Evolutionary conservation across 2,329 filamentous ascomycete genomes (phyloP).

Genomic region (Alternaria novae-zelandiae): DNA sequence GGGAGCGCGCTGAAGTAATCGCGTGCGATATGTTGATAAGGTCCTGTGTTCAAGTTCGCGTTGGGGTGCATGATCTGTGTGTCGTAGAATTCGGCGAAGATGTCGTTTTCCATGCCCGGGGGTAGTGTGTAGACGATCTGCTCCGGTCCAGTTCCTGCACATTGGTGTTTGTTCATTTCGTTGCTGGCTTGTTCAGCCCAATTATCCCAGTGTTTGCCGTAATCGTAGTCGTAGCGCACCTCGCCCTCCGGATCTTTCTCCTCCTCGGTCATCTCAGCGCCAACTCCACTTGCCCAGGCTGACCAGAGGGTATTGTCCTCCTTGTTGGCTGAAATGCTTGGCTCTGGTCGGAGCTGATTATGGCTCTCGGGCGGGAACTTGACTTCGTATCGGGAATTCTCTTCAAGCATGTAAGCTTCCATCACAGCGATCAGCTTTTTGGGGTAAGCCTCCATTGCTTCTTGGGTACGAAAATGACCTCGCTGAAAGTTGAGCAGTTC

Average conservation of each 20-base stretch:
- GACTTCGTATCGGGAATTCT: background rate
- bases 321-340: background rate
- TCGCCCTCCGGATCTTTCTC: background rate
- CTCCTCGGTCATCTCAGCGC: background rate
- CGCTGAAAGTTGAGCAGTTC: background rate
- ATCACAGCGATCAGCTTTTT: background rate
- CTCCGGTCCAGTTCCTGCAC: background rate
- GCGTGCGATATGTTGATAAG: background rate
- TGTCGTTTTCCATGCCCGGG: background rate
- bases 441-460: background rate
- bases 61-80: background rate
- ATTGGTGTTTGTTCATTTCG: too few species aligned
- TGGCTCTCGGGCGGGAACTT: background rate
- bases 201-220: background rate
- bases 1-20: background rate
- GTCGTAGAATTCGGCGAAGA: background rate
- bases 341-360: background rate
- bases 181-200: background rate
- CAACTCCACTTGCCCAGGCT: background rate
- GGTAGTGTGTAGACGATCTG: background rate
- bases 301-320: background rate
- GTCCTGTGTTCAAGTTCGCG: background rate
- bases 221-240: background rate
- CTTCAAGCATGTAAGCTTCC: background rate
- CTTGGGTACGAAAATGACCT: background rate